Base-by-base conservation (phyloP, 331 rosid species). In the Acacia concinna region DNA sequence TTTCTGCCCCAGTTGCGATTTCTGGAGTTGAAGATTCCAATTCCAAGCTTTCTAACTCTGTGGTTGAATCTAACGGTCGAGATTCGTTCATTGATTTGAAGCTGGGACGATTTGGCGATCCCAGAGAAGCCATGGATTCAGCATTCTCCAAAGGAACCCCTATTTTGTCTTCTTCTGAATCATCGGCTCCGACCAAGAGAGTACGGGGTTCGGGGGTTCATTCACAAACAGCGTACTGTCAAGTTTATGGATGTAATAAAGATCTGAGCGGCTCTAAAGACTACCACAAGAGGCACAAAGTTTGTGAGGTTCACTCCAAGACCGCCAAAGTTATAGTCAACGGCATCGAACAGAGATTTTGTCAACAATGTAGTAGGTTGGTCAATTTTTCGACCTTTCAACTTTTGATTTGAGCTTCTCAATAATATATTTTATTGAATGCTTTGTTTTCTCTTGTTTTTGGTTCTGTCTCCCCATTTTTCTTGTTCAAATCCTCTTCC, bases 341-440 rank as follows among this genome's bases (percentile, higher is more conserved):
- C 67, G 97, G 95, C 57, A 88, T 82, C 44, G 97, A 94, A 79
- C 98, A 94, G 64, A 89, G 98, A 86, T 92, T 94, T 83, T 94
- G 98, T 81, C 98, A 94, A 89, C 98, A 94, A 86, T 94, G 98
- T 86, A 92, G 98, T 81, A 94, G 98, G 98, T 92, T 78, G 41
- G 85, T 84, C 67, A 37, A 76, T 46, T 71, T 73, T 84, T 69
- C 80, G 13, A 63, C 79, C 57, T 74, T 70, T 76, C 21, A 52
- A 52, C 69, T 49, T 71, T 78, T 76, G 11, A 9, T 15, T 63
- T 75, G 52, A 47, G 54, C 34, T 78, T 28, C 21, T 71, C 47
- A 21, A 70, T 38, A 76, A 28, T 68, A n/a, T n/a, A 9, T 59
- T 40, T 63, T 38, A 23, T 9, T 65, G 31, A 40, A 30, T 18